These are phyloP conservation scores for Trichoderma sp. DNA, from an alignment of 2,329 filamentous ascomycete genomes.

Conservation along the genomic window DNA sequence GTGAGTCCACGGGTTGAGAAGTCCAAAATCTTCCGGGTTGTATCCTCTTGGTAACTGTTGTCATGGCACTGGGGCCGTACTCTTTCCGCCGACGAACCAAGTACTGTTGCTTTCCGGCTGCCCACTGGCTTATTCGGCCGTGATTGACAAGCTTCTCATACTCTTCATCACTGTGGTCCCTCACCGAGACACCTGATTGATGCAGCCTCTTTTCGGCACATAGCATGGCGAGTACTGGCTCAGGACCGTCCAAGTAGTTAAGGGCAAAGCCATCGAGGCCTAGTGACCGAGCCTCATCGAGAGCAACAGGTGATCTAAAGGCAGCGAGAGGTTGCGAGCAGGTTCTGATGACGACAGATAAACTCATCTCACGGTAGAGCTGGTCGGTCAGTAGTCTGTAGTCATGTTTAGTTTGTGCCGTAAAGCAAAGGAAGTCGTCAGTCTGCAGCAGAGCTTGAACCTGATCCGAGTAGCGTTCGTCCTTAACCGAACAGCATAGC, in stretches of 20 bases:
- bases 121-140: conserved; percentile 67
- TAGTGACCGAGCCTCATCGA: conserved; percentile 56
- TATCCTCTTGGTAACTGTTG: conserved; percentile 68
- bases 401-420: conserved; percentile 74
- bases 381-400: conserved; percentile 71
- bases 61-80: conserved; percentile 75
- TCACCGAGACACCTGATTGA: conserved; percentile 65
- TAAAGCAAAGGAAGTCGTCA: conserved; percentile 69
- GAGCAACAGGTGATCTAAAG: conserved; percentile 59
- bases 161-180: conserved; percentile 67
- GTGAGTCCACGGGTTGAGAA: conserved; percentile 71
- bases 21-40: conserved; percentile 71
- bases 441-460: conserved; percentile 56
- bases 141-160: conserved; percentile 66
- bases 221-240: conserved; percentile 83
- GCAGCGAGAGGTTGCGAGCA: conserved; percentile 57
- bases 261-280: conserved; percentile 82
- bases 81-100: conserved; percentile 72
- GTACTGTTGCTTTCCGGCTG: conserved; percentile 68
- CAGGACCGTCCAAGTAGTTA: conserved; percentile 79
- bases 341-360: conserved; percentile 74
- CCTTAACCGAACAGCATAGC: conserved; percentile 77
- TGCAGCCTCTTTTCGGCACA: conserved; percentile 75
- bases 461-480: conserved; percentile 65
- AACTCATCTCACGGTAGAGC: conserved; percentile 64